Evolutionary conservation across 2,329 filamentous ascomycete species (phyloP).

Genomic region (Rhytidhysteron rufulum): DNA sequence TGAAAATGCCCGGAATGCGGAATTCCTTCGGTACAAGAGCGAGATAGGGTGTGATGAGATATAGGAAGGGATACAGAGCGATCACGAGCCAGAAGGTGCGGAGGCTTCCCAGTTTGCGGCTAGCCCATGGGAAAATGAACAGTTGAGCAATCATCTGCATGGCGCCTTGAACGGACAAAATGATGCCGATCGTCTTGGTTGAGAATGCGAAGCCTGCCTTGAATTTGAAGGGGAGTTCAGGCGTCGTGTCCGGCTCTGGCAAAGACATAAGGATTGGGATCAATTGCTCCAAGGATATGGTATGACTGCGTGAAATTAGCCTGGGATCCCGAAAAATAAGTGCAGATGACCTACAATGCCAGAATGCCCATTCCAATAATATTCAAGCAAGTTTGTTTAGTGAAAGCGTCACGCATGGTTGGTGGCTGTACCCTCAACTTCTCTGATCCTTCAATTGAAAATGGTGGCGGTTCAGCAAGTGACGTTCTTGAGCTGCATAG

Average conservation of each 20-base stretch:
- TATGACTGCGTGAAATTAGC: constrained; percentile 62
- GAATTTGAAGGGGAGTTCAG: constrained; percentile 79
- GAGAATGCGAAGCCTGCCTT: constrained; percentile 79
- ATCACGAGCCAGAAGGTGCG: constrained; percentile 79
- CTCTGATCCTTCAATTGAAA: constrained; percentile 17
- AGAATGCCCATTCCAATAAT: constrained; percentile 89
- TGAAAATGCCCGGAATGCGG: constrained; percentile 71
- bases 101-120: constrained; percentile 70
- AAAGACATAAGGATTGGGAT: constrained; percentile 90
- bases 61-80: constrained; percentile 79
- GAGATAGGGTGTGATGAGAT: constrained; percentile 83
- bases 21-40: constrained; percentile 72
- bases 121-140: constrained; percentile 76
- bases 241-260: constrained; percentile 46
- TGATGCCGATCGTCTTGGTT: constrained; percentile 79
- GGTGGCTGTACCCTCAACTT: constrained; percentile 19
- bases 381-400: constrained; percentile 77
- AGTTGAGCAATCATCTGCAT: constrained; percentile 87
- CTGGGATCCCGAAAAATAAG: constrained; percentile 14
- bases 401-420: constrained; percentile 62
- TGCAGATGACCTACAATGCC: constrained; percentile 70
- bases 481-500: constrained; percentile 35
- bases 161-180: constrained; percentile 82
- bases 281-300: constrained; percentile 92
- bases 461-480: constrained; percentile 31